Conservation (phyloP, 805 yeast species). For the Kuraishia capsulata region DNA sequence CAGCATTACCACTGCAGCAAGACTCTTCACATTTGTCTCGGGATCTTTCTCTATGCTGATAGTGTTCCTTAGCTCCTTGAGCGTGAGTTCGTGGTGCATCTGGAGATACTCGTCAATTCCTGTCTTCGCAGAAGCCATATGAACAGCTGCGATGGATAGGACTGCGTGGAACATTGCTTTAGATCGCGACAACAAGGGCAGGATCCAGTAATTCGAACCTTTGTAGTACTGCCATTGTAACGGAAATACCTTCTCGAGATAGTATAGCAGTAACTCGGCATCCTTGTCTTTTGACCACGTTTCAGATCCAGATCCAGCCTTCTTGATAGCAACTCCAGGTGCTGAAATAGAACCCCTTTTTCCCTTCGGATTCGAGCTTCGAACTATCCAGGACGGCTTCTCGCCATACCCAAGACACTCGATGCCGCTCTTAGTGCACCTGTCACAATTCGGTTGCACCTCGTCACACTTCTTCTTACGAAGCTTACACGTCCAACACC, state of each 20-base stretch:
- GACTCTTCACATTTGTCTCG: neutral
- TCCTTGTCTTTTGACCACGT: neutral
- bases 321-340: neutral
- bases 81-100: slow-evolving; percentile 1
- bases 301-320: neutral
- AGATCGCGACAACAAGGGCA: neutral
- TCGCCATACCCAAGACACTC: neutral
- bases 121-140: neutral
- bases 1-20: neutral
- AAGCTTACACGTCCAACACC: slow-evolving; percentile 1
- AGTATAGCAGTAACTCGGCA: slow-evolving; percentile 6
- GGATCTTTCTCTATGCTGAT: neutral
- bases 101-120: slow-evolving; percentile 1
- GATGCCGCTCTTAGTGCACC: neutral
- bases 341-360: neutral
- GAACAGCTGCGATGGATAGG: neutral
- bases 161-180: slow-evolving; percentile 1
- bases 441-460: neutral
- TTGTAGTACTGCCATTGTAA: slow-evolving; percentile 1
- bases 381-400: neutral
- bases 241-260: slow-evolving; percentile 1
- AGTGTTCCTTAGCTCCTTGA: slow-evolving; percentile 1
- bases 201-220: neutral
- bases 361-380: neutral
- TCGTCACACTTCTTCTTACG: neutral